phyloP scores from a whole-genome alignment of 169 alveolate species.

The Plasmodium gaboni region DNA sequence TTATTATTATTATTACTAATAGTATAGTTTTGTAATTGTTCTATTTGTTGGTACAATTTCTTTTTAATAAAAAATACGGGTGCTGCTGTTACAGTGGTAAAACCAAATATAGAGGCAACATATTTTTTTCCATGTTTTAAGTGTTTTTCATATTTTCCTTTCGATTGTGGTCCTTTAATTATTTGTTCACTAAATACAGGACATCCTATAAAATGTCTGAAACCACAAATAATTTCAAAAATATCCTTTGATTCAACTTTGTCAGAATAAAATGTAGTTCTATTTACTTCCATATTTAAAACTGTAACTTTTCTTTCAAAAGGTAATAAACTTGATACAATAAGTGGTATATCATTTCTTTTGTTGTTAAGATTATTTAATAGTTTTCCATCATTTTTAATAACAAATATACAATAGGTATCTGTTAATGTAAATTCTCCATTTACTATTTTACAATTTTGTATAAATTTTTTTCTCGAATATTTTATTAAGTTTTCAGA shows the following conservation, averaged over 20 bases:
- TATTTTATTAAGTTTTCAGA: conserved; percentile 82
- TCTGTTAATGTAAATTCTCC: conserved; percentile 61
- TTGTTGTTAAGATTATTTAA: conserved; percentile 13
- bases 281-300: conserved; percentile 90
- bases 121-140: conserved; percentile 79
- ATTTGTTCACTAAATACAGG: conserved; percentile 87
- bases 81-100: conserved; percentile 87
- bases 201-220: conserved; percentile 89
- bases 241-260: conserved; percentile 87
- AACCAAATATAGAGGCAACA: conserved; percentile 86
- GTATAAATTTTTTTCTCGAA: conserved; percentile 75
- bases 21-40: background rate
- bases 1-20: background rate
- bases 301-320: conserved; percentile 95
- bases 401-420: conserved; percentile 62
- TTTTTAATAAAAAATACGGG: conserved; percentile 65
- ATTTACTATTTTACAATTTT: conserved; percentile 39
- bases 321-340: conserved; percentile 93
- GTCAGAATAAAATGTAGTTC: conserved; percentile 81
- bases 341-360: conserved; percentile 78
- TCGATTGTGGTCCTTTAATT: conserved; percentile 78
- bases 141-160: conserved; percentile 80
- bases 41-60: background rate
- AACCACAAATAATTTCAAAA: conserved; percentile 92
- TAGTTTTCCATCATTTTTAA: conserved; percentile 76